phyloP scores from a whole-genome alignment of 2,329 filamentous ascomycete genomes.

The Lecanicillium sp. region DNA sequence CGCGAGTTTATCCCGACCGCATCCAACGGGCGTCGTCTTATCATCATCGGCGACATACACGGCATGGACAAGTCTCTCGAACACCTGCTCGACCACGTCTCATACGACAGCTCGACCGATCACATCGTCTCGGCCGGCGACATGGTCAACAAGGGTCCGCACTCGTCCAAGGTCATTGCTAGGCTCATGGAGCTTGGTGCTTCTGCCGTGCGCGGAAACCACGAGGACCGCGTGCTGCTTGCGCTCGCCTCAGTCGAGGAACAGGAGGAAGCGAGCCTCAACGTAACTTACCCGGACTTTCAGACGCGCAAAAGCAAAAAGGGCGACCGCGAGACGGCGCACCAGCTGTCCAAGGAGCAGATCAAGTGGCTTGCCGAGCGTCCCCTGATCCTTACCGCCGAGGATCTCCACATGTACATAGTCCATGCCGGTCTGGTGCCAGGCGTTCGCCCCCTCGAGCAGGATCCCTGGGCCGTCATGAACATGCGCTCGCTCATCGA shows the following conservation, averaged over 20 bases:
- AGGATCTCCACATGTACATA: constrained; percentile 58
- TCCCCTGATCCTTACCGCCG: constrained; percentile 72
- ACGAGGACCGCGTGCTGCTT: constrained; percentile 81
- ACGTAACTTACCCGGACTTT: not conserved
- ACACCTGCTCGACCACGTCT: constrained; percentile 59
- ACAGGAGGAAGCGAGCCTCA: constrained; percentile 1
- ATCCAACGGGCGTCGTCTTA: constrained; percentile 50
- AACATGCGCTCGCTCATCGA: constrained; percentile 78
- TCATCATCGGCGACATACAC: constrained; percentile 89
- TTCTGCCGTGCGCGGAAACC: constrained; percentile 82
- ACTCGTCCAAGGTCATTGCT: constrained; percentile 71
- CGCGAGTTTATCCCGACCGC: constrained; percentile 26
- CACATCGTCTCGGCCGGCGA: constrained; percentile 74
- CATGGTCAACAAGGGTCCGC: constrained; percentile 79
- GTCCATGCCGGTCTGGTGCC: constrained; percentile 86
- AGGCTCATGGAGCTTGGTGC: constrained; percentile 68
- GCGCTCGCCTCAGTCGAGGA: constrained; percentile 37
- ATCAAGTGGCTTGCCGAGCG: constrained; percentile 62
- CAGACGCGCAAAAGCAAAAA: constrained; percentile 2
- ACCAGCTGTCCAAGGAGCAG: constrained; percentile 46
- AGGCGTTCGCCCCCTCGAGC: constrained; percentile 60
- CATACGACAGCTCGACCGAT: constrained; percentile 54
- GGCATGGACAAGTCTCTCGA: constrained; percentile 68
- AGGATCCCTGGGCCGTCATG: constrained; percentile 78
- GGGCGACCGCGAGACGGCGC: constrained; percentile 13